Percentiles rank a stretch among this genome's conserved stretches.
Conservation (phyloP, 257 asterid genomes). For the Voacanga thouarsii region DNA sequence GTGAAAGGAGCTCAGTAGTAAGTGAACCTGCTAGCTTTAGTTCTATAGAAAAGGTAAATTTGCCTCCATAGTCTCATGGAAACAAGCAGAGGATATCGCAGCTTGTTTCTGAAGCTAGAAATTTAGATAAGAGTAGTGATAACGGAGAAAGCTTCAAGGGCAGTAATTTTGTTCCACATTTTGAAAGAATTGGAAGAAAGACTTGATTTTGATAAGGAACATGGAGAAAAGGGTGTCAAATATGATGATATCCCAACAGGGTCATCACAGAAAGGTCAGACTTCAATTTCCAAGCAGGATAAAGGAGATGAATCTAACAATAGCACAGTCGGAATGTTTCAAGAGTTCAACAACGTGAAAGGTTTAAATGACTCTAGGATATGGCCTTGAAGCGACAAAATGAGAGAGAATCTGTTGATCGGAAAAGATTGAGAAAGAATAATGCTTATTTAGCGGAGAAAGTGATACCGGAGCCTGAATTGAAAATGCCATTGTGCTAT, state of each 20-base stretch:
- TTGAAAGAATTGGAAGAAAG: constrained; percentile 21
- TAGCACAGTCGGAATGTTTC: constrained; percentile 17
- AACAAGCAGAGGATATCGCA: constrained; percentile 27
- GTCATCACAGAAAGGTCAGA: constrained; percentile 17
- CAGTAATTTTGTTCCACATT: constrained; percentile 15
- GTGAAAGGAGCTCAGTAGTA: constrained; percentile 14
- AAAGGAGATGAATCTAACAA: constrained; percentile 7
- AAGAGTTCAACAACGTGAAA: constrained; percentile 5
- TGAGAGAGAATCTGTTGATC: constrained; percentile 27
- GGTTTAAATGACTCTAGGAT: constrained; percentile 22
- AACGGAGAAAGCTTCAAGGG: constrained; percentile 15
- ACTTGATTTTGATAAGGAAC: constrained; percentile 17
- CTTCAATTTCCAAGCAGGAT: constrained; percentile 14
- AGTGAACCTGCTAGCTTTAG: constrained; percentile 20
- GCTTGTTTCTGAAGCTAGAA: constrained; percentile 24
- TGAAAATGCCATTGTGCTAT: no score
- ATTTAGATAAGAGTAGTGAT: constrained; percentile 16
- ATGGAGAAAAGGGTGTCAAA: constrained; percentile 20
- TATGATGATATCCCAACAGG: constrained; percentile 21
- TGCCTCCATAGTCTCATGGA: constrained; percentile 79
- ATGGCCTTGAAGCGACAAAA: constrained; percentile 49
- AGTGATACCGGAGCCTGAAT: constrained; percentile 65
- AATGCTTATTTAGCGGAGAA: constrained; percentile 61
- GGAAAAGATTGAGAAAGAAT: constrained; percentile 31
- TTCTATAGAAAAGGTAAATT: constrained; percentile 33